Evolutionary conservation across 257 asterid genomes (phyloP), one percentile per base, ranked within the genome.

Genomic region (Linderniella brevidens): DNA sequence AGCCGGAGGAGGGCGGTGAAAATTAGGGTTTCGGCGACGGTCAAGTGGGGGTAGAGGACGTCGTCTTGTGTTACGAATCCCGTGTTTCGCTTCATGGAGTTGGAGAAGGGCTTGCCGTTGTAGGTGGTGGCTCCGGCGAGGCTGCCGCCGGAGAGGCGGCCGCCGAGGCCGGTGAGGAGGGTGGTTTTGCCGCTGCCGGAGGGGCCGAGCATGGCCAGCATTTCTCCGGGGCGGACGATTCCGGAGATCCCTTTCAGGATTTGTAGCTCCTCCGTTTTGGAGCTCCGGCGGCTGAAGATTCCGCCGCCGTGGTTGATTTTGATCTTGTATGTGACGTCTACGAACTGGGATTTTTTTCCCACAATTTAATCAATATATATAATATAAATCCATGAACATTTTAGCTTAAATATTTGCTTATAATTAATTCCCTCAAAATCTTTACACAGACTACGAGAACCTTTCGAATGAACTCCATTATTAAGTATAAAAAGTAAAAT

Each of bases 181-280:
- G 92, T 80, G 0, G 92, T 80, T 58, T 76, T 80, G 35, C 92
- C 92, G 39, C 86, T 66, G 18, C 92, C 92, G 0, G 92, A 79
- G 11, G 92, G 92, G 1, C 92, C 86, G 48, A 79, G 61, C 86
- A 79, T 73, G 35, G 83, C 92, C 49, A 80, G 59, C 58, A 80
- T 57, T 53, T 80, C 92, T 1, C 92, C 78, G 0, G 92, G 86
- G 15, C 35, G 44, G 0, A 76, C 78, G 3, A 55, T 25, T 0
- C 92, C 92, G 0, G 80, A 42, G 18, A 76, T 19, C 19, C 86
- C 83, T 13, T 60, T 76, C 50, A 79, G 56, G 60, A 79, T 73
- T 14, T 11, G 13, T 60, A 64, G 71, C 44, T 70, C 92, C 19
- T 57, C 68, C 0, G 57, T 8, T 53, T 63, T 46, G 14, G 32